phyloP scores from a whole-genome alignment of 2,329 filamentous ascomycete species.

The Fusarium scirpi region DNA sequence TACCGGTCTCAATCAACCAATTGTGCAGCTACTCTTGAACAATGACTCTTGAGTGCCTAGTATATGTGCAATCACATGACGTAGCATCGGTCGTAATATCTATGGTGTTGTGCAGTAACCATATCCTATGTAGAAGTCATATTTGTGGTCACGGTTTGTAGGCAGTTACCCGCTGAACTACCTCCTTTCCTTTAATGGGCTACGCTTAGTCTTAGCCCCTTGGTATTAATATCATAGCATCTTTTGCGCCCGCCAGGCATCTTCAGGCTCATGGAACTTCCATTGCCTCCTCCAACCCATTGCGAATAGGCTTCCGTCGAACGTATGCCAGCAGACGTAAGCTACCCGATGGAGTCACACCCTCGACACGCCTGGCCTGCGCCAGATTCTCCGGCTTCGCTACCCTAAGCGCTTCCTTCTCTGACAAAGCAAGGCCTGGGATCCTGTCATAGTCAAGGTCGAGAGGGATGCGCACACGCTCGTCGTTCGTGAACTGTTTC shows the following conservation, averaged over 20 bases:
- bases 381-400: constrained; percentile 87
- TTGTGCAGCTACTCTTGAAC: neutral
- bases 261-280: constrained; percentile 3
- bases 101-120: neutral
- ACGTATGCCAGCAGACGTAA: constrained; percentile 73
- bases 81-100: neutral
- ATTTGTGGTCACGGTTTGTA: neutral
- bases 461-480: constrained; percentile 76
- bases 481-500: constrained; percentile 78
- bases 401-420: constrained; percentile 75
- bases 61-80: neutral
- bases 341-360: constrained; percentile 72
- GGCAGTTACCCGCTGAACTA: neutral
- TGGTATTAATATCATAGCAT: neutral
- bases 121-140: neutral
- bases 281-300: neutral
- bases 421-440: constrained; percentile 81
- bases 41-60: neutral
- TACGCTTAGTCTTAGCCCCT: neutral
- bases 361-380: constrained; percentile 89
- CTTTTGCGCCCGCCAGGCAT: neutral
- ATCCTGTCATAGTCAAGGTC: constrained; percentile 83
- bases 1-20: neutral
- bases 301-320: constrained; percentile 47
- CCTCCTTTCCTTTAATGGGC: neutral